Evolutionary conservation across 73 alveolate species (phyloP).

Genomic region (Paramecium tetraurelia): DNA sequence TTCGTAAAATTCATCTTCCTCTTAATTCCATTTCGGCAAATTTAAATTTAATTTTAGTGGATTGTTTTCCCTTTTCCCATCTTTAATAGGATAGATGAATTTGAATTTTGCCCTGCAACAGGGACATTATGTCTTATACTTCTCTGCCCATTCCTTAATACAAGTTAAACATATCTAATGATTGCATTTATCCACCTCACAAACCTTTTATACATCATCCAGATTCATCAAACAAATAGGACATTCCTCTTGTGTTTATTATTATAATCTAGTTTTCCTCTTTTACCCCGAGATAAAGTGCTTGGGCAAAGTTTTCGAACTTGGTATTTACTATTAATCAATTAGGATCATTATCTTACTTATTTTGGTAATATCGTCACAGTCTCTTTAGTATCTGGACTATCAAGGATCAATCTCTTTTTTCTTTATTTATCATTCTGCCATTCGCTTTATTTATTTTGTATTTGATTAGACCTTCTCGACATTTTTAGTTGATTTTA

Average conservation of each 20-base stretch:
- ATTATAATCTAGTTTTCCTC: not conserved
- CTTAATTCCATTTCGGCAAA: not conserved
- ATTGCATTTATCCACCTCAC: not conserved
- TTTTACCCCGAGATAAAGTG: not conserved
- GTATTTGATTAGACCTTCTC: not conserved
- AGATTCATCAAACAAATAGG: not conserved
- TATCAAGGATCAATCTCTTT: not conserved
- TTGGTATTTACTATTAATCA: not conserved
- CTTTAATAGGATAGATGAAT: not conserved
- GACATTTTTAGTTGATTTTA: not conserved
- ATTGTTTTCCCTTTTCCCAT: not conserved
- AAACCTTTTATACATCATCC: not conserved
- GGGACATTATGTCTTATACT: not conserved
- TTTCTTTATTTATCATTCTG: not conserved
- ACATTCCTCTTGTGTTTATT: not conserved
- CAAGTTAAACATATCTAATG: not conserved
- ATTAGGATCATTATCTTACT: not conserved
- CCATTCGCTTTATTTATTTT: not conserved
- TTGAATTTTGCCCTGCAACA: not conserved
- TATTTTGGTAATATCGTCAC: not conserved
- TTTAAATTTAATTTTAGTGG: slow-evolving; percentile 5
- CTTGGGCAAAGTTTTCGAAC: not conserved
- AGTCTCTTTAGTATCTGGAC: not conserved
- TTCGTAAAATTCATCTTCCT: not conserved
- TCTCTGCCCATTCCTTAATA: slow-evolving; percentile 32